Evolutionary conservation across 176 grass and related monocot species (phyloP).

Genomic region (Bromus sterilis): DNA sequence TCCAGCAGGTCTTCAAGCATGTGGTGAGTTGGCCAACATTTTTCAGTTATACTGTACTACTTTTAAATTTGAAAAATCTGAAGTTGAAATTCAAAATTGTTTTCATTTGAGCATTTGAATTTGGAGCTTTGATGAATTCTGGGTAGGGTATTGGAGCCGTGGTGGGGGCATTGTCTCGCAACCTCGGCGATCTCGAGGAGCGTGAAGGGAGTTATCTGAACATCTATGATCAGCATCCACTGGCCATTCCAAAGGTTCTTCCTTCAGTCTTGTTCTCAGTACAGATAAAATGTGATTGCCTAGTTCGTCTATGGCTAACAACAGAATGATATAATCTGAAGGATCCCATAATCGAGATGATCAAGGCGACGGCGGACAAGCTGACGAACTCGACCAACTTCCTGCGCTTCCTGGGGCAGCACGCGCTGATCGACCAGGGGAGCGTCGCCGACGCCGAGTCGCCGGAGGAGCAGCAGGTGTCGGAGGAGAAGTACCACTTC

Average conservation of each 20-base stretch:
- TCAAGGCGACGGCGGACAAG: conserved; percentile 6
- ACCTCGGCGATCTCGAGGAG: neutral
- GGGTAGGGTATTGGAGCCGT: neutral
- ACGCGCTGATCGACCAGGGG: neutral
- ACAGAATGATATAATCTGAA: neutral
- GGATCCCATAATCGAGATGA: neutral
- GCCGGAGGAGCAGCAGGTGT: neutral
- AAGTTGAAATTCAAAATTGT: neutral
- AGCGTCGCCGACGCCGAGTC: neutral
- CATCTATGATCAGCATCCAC: neutral
- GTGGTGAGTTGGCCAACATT: neutral
- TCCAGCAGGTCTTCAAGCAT: neutral
- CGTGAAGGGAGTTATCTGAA: neutral
- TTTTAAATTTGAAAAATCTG: neutral
- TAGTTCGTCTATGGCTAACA: neutral
- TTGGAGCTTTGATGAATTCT: neutral
- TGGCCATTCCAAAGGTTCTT: conserved; percentile 4
- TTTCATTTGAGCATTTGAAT: neutral
- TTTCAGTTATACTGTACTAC: neutral
- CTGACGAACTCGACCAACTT: conserved; percentile 1
- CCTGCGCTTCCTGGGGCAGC: neutral
- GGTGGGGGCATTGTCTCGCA: neutral
- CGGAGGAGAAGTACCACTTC: neutral
- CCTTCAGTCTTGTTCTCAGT: neutral
- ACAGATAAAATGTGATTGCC: no score